Evolutionary conservation across 176 grass and related monocot genomes (phyloP).

Genomic region (Paspalum vaginatum): DNA sequence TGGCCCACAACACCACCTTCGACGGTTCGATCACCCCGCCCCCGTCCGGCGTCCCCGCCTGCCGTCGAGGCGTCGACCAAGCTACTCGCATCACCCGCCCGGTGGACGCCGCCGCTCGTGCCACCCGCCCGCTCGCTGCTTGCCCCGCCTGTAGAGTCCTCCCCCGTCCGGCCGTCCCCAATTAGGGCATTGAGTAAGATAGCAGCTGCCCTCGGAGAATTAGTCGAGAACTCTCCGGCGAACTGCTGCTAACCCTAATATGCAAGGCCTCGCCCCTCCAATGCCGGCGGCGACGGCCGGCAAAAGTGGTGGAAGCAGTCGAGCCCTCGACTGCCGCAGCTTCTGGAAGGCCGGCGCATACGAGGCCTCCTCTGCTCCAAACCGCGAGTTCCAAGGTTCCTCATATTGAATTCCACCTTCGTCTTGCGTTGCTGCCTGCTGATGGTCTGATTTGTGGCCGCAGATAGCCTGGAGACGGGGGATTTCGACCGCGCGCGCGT

Average conservation of each 20-base stretch:
- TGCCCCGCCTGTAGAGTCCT: too few relatives aligned
- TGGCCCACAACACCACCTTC: too few relatives aligned
- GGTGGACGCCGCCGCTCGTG: too few relatives aligned
- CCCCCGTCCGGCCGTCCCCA: too few relatives aligned
- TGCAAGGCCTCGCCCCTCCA: too few relatives aligned
- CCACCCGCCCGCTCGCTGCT: too few relatives aligned
- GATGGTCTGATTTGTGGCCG: constrained; percentile 1
- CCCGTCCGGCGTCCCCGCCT: too few relatives aligned
- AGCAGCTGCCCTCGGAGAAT: too few relatives aligned
- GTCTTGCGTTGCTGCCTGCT: neutral
- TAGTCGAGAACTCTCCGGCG: neutral
- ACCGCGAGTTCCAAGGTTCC: constrained; percentile 41
- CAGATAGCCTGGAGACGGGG: constrained; percentile 56
- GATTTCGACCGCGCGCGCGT: constrained; percentile 87
- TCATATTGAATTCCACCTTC: neutral
- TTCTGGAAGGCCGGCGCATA: constrained; percentile 84
- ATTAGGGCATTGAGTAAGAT: too few relatives aligned
- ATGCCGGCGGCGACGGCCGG: constrained; percentile 34
- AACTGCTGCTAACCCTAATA: neutral
- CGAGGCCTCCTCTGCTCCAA: constrained; percentile 39
- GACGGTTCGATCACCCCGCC: too few relatives aligned
- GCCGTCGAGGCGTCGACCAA: too few relatives aligned
- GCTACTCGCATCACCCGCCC: too few relatives aligned
- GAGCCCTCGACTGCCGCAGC: constrained; percentile 64
- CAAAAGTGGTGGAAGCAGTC: neutral